A percentile compares a stretch with the other conserved stretches of the same genome.
phyloP scores from a whole-genome alignment of 805 yeast species.

The Kockiozyma suomiensis region DNA sequence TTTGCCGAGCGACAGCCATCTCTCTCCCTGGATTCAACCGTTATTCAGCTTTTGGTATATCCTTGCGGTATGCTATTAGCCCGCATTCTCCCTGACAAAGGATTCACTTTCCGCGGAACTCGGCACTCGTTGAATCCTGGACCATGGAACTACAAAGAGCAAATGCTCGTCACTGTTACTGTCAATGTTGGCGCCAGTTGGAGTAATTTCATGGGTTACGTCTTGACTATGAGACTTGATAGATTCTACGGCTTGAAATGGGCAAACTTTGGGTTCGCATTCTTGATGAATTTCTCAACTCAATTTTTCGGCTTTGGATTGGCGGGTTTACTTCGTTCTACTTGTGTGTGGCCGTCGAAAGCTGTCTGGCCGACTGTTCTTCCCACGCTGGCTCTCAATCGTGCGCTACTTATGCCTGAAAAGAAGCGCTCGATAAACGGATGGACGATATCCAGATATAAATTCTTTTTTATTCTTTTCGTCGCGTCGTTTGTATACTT shows the following conservation, averaged over 20 bases:
- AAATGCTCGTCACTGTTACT: constrained; percentile 58
- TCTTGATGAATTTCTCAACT: constrained; percentile 56
- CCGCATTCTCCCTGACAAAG: constrained; percentile 14
- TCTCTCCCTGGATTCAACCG: constrained; percentile 58
- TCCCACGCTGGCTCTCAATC: constrained; percentile 59
- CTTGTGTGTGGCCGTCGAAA: constrained; percentile 52
- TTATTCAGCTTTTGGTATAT: constrained; percentile 65
- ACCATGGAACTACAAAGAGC: constrained; percentile 65
- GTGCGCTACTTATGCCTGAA: constrained; percentile 24
- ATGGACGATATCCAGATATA: constrained; percentile 59
- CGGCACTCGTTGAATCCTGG: constrained; percentile 57
- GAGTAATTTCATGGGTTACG: constrained; percentile 15
- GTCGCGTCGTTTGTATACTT: constrained; percentile 51
- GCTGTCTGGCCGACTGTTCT: constrained; percentile 62
- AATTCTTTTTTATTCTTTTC: constrained; percentile 51
- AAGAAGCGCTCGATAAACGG: constrained; percentile 51
- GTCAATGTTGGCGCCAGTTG: constrained; percentile 17
- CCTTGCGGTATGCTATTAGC: constrained; percentile 53
- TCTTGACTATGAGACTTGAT: constrained; percentile 45
- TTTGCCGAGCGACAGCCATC: constrained; percentile 62
- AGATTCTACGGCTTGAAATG: constrained; percentile 43
- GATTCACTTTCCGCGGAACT: constrained; percentile 39
- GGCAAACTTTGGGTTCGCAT: constrained; percentile 55
- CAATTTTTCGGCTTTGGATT: constrained; percentile 57
- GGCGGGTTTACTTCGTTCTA: constrained; percentile 63